Percentiles rank a stretch among this genome's conserved stretches.
Conservation (phyloP, 176 grass and related monocot species). For the Musa beccarii region DNA sequence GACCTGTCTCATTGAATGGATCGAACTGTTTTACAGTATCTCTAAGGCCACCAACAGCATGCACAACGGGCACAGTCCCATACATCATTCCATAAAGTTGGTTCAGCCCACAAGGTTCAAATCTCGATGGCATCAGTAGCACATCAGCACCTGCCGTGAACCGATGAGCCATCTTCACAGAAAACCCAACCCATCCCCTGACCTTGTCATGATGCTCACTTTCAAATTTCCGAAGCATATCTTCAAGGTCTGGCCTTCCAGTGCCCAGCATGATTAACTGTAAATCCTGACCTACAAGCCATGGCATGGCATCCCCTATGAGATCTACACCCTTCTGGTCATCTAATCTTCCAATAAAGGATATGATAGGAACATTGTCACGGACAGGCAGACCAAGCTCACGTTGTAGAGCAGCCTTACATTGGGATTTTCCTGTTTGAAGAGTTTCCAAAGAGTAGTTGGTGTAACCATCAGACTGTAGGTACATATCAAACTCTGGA, state of each 20-base stretch:
- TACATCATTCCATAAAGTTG: slow-evolving; percentile 98
- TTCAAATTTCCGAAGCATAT: slow-evolving; percentile 61
- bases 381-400: slow-evolving; percentile 66
- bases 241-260: slow-evolving; percentile 83
- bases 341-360: slow-evolving; percentile 83
- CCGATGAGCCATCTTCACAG: slow-evolving; percentile 74
- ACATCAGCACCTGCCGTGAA: slow-evolving; percentile 82
- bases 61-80: slow-evolving; percentile 85
- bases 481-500: slow-evolving; percentile 52
- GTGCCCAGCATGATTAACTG: slow-evolving; percentile 76
- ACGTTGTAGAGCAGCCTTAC: slow-evolving; percentile 68
- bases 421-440: slow-evolving; percentile 58
- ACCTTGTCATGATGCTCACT: slow-evolving; percentile 48
- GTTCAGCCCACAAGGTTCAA: slow-evolving; percentile 86
- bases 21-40: slow-evolving; percentile 79
- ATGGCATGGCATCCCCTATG: slow-evolving; percentile 83
- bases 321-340: slow-evolving; percentile 90
- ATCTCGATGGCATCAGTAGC: slow-evolving; percentile 88
- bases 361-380: slow-evolving; percentile 49
- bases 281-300: slow-evolving; percentile 80
- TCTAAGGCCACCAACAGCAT: slow-evolving; percentile 78
- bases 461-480: slow-evolving; percentile 67
- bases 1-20: slow-evolving; percentile 54
- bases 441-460: slow-evolving; percentile 75
- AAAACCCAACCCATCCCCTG: slow-evolving; percentile 89